Conservation (phyloP, 129 eudicot species). For the Pittosporum tobira region DNA sequence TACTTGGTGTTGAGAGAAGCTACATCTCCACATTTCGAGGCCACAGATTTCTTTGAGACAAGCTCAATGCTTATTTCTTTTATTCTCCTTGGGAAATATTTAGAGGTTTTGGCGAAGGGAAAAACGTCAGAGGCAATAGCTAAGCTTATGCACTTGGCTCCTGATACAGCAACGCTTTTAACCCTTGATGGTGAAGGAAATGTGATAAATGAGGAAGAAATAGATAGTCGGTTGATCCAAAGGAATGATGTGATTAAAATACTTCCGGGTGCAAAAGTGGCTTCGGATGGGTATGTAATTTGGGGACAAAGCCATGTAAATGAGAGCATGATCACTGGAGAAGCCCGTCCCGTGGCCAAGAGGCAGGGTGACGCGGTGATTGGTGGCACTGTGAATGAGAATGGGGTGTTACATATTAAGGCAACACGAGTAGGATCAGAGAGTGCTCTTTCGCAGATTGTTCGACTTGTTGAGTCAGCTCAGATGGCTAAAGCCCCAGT, state of each 20-base stretch:
- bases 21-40: slow-evolving; percentile 49
- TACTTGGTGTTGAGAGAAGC: slow-evolving; percentile 77
- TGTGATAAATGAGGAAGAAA: slow-evolving; percentile 64
- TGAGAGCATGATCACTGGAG: slow-evolving; percentile 99
- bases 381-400: slow-evolving; percentile 89
- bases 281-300: slow-evolving; percentile 79
- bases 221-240: slow-evolving; percentile 79
- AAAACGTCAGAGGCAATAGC: slow-evolving; percentile 96
- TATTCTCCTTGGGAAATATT: slow-evolving; percentile 81
- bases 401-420: slow-evolving; percentile 79
- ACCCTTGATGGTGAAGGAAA: slow-evolving; percentile 59
- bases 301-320: slow-evolving; percentile 97
- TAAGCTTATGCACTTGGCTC: slow-evolving; percentile 90
- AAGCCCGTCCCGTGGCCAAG: slow-evolving; percentile 82
- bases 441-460: slow-evolving; percentile 92
- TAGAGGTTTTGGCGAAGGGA: slow-evolving; percentile 90
- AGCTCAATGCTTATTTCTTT: slow-evolving; percentile 95
- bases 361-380: slow-evolving; percentile 77
- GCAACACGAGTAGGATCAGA: slow-evolving; percentile 90
- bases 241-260: slow-evolving; percentile 69
- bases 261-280: slow-evolving; percentile 91
- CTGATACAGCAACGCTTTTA: slow-evolving; percentile 66
- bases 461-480: slow-evolving; percentile 93
- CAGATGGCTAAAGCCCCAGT: slow-evolving; percentile 99
- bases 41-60: slow-evolving; percentile 82